These are phyloP conservation scores for Paramarasmius palmivorus DNA, from an alignment of 1,284 basidiomycete genomes.

Conservation along the genomic window DNA sequence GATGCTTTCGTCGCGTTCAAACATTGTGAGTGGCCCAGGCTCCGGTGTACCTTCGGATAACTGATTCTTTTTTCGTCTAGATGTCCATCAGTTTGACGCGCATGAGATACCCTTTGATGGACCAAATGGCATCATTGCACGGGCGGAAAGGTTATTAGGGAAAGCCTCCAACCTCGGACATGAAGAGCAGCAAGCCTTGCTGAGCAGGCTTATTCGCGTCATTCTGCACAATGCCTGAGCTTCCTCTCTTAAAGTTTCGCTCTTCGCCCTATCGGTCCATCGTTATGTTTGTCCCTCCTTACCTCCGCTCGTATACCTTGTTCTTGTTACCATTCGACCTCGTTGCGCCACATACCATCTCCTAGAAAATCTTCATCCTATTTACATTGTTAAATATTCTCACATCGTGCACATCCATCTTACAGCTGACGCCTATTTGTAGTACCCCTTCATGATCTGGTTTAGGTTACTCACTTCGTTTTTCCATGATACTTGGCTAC, in stretches of 20 bases:
- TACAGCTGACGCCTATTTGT: not conserved
- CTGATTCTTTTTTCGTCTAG: constrained; percentile 28
- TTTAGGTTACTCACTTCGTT: not conserved
- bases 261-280: not conserved
- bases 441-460: not conserved
- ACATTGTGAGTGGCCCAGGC: constrained; percentile 51
- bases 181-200: constrained; percentile 50
- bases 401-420: not conserved
- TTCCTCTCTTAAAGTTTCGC: not conserved
- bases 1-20: constrained; percentile 66
- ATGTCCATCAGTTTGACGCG: constrained; percentile 70
- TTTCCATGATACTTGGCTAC: not conserved
- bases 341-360: not conserved
- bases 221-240: constrained; percentile 59
- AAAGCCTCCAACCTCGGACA: constrained; percentile 46
- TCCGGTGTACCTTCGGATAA: constrained; percentile 5
- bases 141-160: constrained; percentile 60
- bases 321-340: not conserved
- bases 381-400: too few relatives aligned
- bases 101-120: constrained; percentile 75
- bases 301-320: not conserved
- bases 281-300: constrained; percentile 8
- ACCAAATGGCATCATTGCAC: constrained; percentile 60
- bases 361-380: too few relatives aligned
- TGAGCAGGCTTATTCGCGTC: constrained; percentile 63